Conservation (phyloP, 495 filamentous ascomycete species). For the Aspergillus campestris region DNA sequence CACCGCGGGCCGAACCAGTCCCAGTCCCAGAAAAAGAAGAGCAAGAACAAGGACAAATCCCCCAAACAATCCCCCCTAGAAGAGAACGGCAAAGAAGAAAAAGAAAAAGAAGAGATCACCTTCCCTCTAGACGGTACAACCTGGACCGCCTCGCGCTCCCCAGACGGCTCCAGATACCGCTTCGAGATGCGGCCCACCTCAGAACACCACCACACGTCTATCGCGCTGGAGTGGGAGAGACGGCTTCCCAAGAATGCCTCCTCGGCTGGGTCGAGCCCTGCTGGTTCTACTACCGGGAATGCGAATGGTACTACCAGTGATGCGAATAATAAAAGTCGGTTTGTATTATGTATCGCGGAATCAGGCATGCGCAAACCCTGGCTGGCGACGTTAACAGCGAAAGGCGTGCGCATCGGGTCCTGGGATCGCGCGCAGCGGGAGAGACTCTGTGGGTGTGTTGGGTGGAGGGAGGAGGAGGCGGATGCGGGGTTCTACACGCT, state of each 20-base stretch:
- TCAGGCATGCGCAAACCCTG: constrained; percentile 2
- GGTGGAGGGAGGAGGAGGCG: constrained; percentile 7
- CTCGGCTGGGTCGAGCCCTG: not conserved
- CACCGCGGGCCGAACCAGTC: no score
- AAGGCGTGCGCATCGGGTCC: constrained; percentile 10
- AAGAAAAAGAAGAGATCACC: no score
- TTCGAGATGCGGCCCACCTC: not conserved
- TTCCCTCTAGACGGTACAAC: no score
- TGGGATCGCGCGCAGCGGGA: constrained; percentile 10
- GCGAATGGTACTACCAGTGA: not conserved
- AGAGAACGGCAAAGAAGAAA: no score
- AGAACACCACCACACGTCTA: not conserved
- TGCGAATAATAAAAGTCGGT: not conserved
- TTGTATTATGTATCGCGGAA: constrained; percentile 8
- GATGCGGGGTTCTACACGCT: constrained; percentile 26
- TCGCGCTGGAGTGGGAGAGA: constrained; percentile 11
- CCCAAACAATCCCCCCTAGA: no score
- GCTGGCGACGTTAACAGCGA: constrained; percentile 12
- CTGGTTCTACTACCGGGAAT: not conserved
- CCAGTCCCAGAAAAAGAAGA: no score
- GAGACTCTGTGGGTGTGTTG: not conserved
- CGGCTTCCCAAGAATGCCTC: not conserved
- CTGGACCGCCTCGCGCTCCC: no score
- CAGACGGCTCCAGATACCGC: constrained; percentile 1
- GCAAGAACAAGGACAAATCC: no score